Evolutionary conservation across 176 grass and related monocot genomes (phyloP).

Genomic region (Sorghum bicolor): Sorghum_bicolor_NCBIv3 NC_012877.2:55696501-55697000

Average conservation of each 20-base stretch:
- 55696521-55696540: background rate
- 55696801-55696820: slow-evolving; percentile 79
- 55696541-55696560: background rate
- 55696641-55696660: slow-evolving; percentile 56
- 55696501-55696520: background rate
- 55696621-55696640: slow-evolving; percentile 28
- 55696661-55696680: slow-evolving; percentile 78
- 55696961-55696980: slow-evolving; percentile 28
- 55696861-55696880: slow-evolving; percentile 68
- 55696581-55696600: background rate
- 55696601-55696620: background rate
- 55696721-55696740: slow-evolving; percentile 70
- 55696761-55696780: slow-evolving; percentile 83
- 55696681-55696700: slow-evolving; percentile 68
- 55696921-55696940: slow-evolving; percentile 28
- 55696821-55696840: slow-evolving; percentile 89
- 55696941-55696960: slow-evolving; percentile 6
- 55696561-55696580: slow-evolving; percentile 2
- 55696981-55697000: slow-evolving; percentile 65
- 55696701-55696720: slow-evolving; percentile 65
- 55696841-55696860: slow-evolving; percentile 78
- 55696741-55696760: slow-evolving; percentile 83
- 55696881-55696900: slow-evolving; percentile 90
- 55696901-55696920: slow-evolving; percentile 73
- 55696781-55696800: slow-evolving; percentile 97